Conservation (phyloP, 2,329 filamentous ascomycete species). For the Lojkania enalia region DNA sequence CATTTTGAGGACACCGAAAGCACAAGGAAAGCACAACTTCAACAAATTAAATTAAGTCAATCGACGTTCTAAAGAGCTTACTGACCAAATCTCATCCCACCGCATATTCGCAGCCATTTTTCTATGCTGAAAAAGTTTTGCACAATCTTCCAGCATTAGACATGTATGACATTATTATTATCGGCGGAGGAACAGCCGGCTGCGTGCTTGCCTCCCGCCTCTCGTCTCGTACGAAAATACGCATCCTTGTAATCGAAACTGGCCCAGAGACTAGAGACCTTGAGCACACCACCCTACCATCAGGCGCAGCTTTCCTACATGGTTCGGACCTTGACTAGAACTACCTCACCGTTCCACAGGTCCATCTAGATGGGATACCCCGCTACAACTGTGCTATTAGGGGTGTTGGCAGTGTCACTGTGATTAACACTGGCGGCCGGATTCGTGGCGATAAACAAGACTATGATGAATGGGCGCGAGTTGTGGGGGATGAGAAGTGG, state of each 20-base stretch:
- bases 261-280: slow-evolving; percentile 27
- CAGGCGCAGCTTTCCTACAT: slow-evolving; percentile 26
- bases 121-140: too few species aligned
- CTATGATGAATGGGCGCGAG: slow-evolving; percentile 32
- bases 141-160: too few species aligned
- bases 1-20: too few species aligned
- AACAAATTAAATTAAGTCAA: too few species aligned
- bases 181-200: slow-evolving; percentile 35
- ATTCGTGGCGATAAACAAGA: slow-evolving; percentile 30
- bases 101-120: too few species aligned
- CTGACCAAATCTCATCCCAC: too few species aligned
- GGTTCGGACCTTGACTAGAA: slow-evolving; percentile 37
- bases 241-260: slow-evolving; percentile 40
- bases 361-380: slow-evolving; percentile 26
- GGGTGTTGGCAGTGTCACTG: slow-evolving; percentile 29
- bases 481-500: slow-evolving; percentile 29
- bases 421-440: slow-evolving; percentile 34
- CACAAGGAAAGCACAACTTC: too few species aligned
- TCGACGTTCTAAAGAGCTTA: too few species aligned
- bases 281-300: slow-evolving; percentile 17
- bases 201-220: slow-evolving; percentile 36
- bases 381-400: slow-evolving; percentile 36
- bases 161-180: slow-evolving; percentile 30
- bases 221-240: slow-evolving; percentile 17
- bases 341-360: slow-evolving; percentile 36